Evolutionary conservation across 352 stramenopile species (phyloP), one percentile per base, ranked within the genome.

Genomic region (Globisporangium polare): DNA sequence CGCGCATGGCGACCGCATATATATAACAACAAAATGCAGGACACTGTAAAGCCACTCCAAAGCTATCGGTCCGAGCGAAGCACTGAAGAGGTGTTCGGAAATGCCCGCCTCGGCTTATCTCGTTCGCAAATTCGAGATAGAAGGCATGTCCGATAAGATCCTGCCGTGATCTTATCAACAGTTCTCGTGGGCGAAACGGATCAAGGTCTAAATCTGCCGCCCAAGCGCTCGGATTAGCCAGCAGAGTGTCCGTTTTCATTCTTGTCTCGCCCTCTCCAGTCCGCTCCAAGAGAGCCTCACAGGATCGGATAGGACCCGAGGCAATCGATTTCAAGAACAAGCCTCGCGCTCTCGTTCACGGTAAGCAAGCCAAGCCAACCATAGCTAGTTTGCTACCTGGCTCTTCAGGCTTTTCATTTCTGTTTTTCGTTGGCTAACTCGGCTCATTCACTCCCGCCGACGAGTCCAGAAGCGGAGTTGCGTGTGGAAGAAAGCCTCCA

Each of bases 391-490:
- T 2, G 4, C 7, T 50, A 41, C 20, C 3, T 29, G 43, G 22
- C 33, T 4, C 33, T 15, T 3, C 2, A 13, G 37, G 10, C 27
- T 29, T 43, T n/a, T 45, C 51, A 57, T 29, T 57, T 45, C 17
- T 57, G 51, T 31, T 57, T 57, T 57, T 57, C 51, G 31, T 46
- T 45, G 51, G 51, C 51, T 43, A 18, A 31, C 37, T 33, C 37
- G 24, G n/a, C 8, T 49, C 37, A 18, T 50, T 45, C 29, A 17
- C 13, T 57, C 51, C 18, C 26, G 24, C 9, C 26, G 24, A 22
- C 27, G 24, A 8, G n/a, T 60, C 37, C 29, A 8, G 9, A 20
- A 29, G 39, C 39, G 18, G 39, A 45, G 18, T 17, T 45, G 39
- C 17, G 37, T 43, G 37, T n/a, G 39, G 26, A 56, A 13, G 18